Conservation (phyloP, 257 asterid species). For the Ligustrum vulgare region DNA sequence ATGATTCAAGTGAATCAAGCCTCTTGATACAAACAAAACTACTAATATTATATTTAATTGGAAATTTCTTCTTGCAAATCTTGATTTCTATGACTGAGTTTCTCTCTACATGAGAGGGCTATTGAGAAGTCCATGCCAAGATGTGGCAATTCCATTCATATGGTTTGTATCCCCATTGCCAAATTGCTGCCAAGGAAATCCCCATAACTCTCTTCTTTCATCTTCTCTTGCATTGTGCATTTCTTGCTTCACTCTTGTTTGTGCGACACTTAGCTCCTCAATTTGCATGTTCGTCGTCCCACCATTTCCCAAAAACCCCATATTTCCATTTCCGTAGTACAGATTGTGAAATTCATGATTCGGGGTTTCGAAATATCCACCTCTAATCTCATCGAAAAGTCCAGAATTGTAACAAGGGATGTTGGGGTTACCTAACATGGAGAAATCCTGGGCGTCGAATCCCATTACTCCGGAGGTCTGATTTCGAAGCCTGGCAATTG, state of each 20-base stretch:
- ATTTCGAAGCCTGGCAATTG: constrained; percentile 38
- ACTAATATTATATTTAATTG: constrained; percentile 21
- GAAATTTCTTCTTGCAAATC: neutral
- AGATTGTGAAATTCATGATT: constrained; percentile 34
- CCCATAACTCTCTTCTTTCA: constrained; percentile 54
- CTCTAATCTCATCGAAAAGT: too few species aligned
- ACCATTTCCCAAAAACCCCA: constrained; percentile 43
- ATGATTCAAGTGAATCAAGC: too few species aligned
- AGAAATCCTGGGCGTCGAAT: constrained; percentile 26
- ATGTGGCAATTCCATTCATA: constrained; percentile 52
- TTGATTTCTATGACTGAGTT: neutral
- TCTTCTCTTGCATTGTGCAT: constrained; percentile 38
- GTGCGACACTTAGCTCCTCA: constrained; percentile 29
- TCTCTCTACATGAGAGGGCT: constrained; percentile 63
- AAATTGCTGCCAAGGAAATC: constrained; percentile 67
- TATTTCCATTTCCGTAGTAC: constrained; percentile 43
- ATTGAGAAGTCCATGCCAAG: constrained; percentile 44
- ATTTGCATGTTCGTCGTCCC: constrained; percentile 21
- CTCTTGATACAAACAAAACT: constrained; percentile 26
- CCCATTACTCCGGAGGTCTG: constrained; percentile 43
- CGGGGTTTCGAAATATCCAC: constrained; percentile 48
- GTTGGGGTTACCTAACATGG: constrained; percentile 43
- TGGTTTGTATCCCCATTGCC: constrained; percentile 35
- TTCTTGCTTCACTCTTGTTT: constrained; percentile 66
- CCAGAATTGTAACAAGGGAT: constrained; percentile 8